Percentiles rank a stretch among this genome's conserved stretches.
phyloP scores from a whole-genome alignment of 306 rosid genomes.

The Vigna angularis region DNA sequence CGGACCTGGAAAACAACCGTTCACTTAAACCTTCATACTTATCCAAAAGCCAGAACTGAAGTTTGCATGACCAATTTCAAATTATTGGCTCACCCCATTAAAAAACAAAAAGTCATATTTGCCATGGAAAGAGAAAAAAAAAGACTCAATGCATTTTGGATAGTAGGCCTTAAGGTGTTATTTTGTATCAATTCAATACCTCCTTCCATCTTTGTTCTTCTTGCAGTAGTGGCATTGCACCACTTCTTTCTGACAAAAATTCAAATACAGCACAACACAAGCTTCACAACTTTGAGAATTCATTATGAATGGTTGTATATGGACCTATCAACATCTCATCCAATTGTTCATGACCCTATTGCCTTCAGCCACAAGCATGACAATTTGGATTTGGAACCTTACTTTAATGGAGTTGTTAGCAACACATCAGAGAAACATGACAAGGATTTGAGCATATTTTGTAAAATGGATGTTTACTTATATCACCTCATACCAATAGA shows the following conservation, averaged over 20 bases:
- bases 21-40: not conserved
- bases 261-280: not conserved
- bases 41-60: not conserved
- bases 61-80: not conserved
- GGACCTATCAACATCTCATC: not conserved
- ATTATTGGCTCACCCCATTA: slow-evolving; percentile 6
- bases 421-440: not conserved
- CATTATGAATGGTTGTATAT: too few species aligned
- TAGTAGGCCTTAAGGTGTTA: not conserved
- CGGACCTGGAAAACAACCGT: not conserved
- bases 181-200: not conserved
- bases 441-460: not conserved
- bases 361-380: not conserved
- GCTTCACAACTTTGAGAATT: too few species aligned
- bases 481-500: not conserved
- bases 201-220: not conserved
- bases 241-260: not conserved
- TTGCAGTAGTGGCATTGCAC: not conserved
- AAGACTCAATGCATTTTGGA: not conserved
- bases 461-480: not conserved
- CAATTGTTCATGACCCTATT: not conserved
- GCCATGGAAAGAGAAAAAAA: not conserved
- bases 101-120: not conserved
- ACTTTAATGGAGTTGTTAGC: not conserved
- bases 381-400: not conserved